Evolutionary conservation across 129 eudicot species (phyloP), one percentile per base, ranked within the genome.

Genomic region (Pittosporum tobira): DNA sequence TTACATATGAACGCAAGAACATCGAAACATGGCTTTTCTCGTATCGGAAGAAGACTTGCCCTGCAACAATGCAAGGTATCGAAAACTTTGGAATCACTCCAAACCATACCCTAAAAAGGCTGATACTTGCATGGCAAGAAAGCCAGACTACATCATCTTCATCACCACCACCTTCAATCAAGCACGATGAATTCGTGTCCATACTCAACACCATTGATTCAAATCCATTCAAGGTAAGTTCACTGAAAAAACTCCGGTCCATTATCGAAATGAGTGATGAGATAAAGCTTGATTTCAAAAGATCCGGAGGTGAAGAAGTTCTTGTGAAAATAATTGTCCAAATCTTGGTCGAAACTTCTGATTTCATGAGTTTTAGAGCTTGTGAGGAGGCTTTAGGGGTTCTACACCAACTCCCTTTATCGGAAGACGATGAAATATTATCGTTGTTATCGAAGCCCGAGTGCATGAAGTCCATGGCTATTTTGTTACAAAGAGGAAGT

Each of bases 351-450:
- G 96, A 87, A 30, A 68, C 25, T n/a, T 77, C 81, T 16, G 96
- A 87, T 80, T 87, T 87, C 62, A 51, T 48, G 47, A 61, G 76
- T 21, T 83, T 87, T 62, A 73, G 85, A 70, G 94, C 88, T 40
- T 83, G 85, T 51, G 96, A 87, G 48, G 96, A 83, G 67, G 94
- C 96, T 8, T 51, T 87, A n/a, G 79, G 83, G 1, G 77, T 87
- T 42, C 62, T 87, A 23, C 72, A 70, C 31, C 75, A 56, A 22
- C 74, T 80, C 20, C 58, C 63, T 0, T 51, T 77, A 27, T 59
- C 64, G 0, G 83, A 75, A 48, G 86, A 77, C 38, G 83, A 87
- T 18, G 83, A 87, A 5, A 65, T 34, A 10, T 56, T 67, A 5
- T 23, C 66, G 48, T 15, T 83, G 1, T 55, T 83, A 47, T 74